Percentiles rank a stretch among this genome's conserved stretches.
phyloP scores from a whole-genome alignment of 2,329 filamentous ascomycete genomes.

The Penicillium frequentans region DNA sequence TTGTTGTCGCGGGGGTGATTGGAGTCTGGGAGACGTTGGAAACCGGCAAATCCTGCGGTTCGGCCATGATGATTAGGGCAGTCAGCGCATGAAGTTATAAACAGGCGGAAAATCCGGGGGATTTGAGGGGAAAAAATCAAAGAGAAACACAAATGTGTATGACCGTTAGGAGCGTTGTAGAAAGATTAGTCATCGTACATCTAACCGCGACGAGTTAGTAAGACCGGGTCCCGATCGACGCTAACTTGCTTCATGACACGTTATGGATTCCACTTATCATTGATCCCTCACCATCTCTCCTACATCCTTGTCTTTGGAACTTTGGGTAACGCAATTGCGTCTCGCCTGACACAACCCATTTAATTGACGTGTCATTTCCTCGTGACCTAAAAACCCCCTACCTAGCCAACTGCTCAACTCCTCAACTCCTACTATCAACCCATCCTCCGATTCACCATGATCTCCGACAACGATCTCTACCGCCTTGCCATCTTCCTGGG shows the following conservation, averaged over 20 bases:
- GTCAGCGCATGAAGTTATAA: neutral
- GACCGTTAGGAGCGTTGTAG: neutral
- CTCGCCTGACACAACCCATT: neutral
- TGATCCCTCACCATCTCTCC: neutral
- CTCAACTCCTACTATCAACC: neutral
- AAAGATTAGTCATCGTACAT: constrained; percentile 1
- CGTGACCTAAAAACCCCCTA: neutral
- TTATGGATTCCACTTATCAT: neutral
- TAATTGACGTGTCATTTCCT: constrained; percentile 1
- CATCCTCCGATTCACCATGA: constrained; percentile 64
- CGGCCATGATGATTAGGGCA: constrained; percentile 23
- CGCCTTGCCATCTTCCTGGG: constrained; percentile 90
- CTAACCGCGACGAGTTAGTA: neutral
- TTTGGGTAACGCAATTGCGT: neutral
- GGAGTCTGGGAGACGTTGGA: constrained; percentile 13
- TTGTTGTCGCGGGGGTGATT: neutral
- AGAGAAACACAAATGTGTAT: neutral
- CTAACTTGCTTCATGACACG: constrained; percentile 2
- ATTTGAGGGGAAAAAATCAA: neutral
- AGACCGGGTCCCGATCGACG: neutral
- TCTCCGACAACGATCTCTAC: constrained; percentile 90
- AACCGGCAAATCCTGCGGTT: constrained; percentile 10
- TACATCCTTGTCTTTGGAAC: neutral
- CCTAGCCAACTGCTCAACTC: neutral
- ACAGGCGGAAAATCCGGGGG: neutral